These are phyloP conservation scores for Eucalyptus cloeziana DNA, from an alignment of 345 rosid genomes.

Conservation along the genomic window DNA sequence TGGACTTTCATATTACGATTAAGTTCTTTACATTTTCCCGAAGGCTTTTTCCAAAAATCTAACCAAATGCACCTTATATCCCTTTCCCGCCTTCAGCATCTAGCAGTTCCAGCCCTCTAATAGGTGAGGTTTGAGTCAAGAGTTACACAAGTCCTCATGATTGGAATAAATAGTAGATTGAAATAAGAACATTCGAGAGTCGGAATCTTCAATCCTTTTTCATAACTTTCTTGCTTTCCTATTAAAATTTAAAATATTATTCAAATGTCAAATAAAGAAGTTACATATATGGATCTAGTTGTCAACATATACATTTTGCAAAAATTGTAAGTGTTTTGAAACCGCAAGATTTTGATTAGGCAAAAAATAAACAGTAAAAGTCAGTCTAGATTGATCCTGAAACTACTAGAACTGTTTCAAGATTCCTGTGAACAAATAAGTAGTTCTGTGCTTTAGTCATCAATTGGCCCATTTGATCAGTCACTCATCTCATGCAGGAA, in stretches of 20 bases:
- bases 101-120: background rate
- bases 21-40: too few relatives aligned
- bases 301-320: background rate
- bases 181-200: background rate
- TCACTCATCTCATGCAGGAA: constrained; percentile 33
- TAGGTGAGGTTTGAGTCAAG: background rate
- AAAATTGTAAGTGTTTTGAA: background rate
- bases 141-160: background rate
- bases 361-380: background rate
- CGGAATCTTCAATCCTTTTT: background rate
- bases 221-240: background rate
- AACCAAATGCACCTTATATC: background rate
- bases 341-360: background rate
- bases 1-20: too few relatives aligned
- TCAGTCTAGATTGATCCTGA: background rate
- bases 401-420: background rate
- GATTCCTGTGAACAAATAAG: background rate
- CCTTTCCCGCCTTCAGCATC: background rate
- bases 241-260: background rate
- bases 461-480: background rate
- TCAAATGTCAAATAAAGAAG: background rate
- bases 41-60: too few relatives aligned
- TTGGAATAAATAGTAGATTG: background rate
- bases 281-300: background rate
- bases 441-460: background rate